Base-by-base conservation (phyloP, 306 rosid genomes). In the Trifolium fragiferum region DNA sequence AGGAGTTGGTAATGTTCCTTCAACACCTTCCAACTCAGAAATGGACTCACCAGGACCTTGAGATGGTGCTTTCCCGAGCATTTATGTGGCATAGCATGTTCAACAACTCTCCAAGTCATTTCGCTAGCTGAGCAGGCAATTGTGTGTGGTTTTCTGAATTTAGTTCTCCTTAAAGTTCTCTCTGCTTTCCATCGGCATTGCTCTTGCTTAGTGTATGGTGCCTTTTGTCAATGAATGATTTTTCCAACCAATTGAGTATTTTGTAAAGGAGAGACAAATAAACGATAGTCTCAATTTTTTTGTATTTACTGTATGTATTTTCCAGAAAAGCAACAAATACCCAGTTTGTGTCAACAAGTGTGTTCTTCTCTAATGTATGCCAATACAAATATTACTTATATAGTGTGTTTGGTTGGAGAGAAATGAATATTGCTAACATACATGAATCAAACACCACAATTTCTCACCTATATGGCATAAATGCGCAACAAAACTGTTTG, bases 1-100 rank as follows among this genome's bases (percentile, higher is more conserved):
- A 95, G 80, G 97, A 95, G 76, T 78, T 92, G 83, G 99, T 95
- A 43, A 92, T 95, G 97, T 95, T 95, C 82, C 98, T 95, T 77
- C 99, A 95, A 84, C 99, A 90, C 81, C 92, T 92, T 73, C 99
- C 99, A 49, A 95, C 98, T 15, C 86, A 90, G 51, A 86, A 78
- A 76, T 95, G 99, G 99, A 84, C 86, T 70, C 89, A 92, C 77
- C 93, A 92, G 81, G 99, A 95, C 83, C 98, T 95, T 0, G 99
- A 95, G 84, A 89, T 86, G 90, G 99, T 95, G 74, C 98, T 92
- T 41, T 95, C 98, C 50, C 91, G 98, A 68, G 99, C 98, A 63
- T 92, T 85, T 81, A 89, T 95, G 96, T 95, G 99, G 98, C 96
- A 95, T 86, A 92, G 90, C 85, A 90, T 95, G 98, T 95, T 95